Conservation (phyloP, 352 stramenopile genomes). For the Globisporangium sylvaticum region DNA sequence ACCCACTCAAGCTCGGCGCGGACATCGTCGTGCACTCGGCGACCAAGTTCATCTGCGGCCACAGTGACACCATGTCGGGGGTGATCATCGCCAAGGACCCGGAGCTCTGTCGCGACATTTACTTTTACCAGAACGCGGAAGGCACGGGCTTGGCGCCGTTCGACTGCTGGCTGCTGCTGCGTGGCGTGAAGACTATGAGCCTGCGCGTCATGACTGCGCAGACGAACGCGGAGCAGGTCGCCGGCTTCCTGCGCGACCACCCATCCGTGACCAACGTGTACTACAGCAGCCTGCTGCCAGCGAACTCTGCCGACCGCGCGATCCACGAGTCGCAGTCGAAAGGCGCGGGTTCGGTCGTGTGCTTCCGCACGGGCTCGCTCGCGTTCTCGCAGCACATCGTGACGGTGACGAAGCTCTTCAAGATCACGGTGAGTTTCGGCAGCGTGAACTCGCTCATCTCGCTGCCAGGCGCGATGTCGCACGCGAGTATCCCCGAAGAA, state of each 20-base stretch:
- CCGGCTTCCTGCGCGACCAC: constrained; percentile 87
- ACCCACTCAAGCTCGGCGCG: constrained; percentile 90
- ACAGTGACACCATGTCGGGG: constrained; percentile 96
- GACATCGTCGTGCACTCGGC: constrained; percentile 96
- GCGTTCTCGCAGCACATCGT: constrained; percentile 89
- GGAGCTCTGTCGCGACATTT: constrained; percentile 77
- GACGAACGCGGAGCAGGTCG: constrained; percentile 88
- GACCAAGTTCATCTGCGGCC: constrained; percentile 98
- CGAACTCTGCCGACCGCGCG: constrained; percentile 51
- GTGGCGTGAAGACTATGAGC: constrained; percentile 90
- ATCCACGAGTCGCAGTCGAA: constrained; percentile 86
- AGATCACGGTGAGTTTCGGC: constrained; percentile 92
- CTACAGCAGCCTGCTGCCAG: constrained; percentile 89
- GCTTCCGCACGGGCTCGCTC: constrained; percentile 86
- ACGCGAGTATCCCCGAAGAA: constrained; percentile 92
- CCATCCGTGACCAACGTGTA: constrained; percentile 78
- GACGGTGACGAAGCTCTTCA: constrained; percentile 91
- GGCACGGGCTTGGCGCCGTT: constrained; percentile 88
- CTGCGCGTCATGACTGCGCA: constrained; percentile 78
- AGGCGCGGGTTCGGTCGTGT: constrained; percentile 87
- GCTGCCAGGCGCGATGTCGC: constrained; percentile 93
- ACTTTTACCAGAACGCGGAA: constrained; percentile 90
- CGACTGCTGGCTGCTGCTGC: constrained; percentile 86
- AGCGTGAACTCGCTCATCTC: constrained; percentile 92
- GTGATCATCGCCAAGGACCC: constrained; percentile 87